phyloP scores from a whole-genome alignment of 352 stramenopile genomes.

The Phytophthora fragariae region DNA sequence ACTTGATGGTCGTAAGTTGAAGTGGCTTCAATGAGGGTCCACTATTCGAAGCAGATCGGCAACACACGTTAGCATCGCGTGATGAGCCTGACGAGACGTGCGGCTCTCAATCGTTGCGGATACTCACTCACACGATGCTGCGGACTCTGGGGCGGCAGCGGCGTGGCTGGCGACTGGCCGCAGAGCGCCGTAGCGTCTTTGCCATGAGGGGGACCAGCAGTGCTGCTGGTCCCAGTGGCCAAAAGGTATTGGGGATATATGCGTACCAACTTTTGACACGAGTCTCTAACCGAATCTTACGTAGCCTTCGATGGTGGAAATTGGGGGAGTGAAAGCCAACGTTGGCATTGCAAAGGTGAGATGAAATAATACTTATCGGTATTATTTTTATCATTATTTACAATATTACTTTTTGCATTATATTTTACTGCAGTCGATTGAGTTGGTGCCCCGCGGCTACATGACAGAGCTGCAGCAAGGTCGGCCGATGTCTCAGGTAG shows the following conservation, averaged over 20 bases:
- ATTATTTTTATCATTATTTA: not conserved
- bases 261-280: not conserved
- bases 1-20: slow-evolving; percentile 1
- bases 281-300: not conserved
- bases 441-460: slow-evolving; percentile 71
- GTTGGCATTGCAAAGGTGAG: slow-evolving; percentile 42
- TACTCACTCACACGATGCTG: slow-evolving; percentile 13
- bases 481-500: slow-evolving; percentile 55
- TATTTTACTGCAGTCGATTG: slow-evolving; percentile 36
- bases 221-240: not conserved
- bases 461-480: slow-evolving; percentile 43
- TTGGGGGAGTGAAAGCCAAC: slow-evolving; percentile 61
- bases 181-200: slow-evolving; percentile 18
- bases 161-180: slow-evolving; percentile 9
- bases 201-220: slow-evolving; percentile 9
- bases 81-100: slow-evolving; percentile 7
- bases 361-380: not conserved
- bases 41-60: slow-evolving; percentile 9
- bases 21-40: not conserved
- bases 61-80: slow-evolving; percentile 2
- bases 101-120: not conserved
- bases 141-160: slow-evolving; percentile 12
- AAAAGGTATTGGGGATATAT: slow-evolving; percentile 3
- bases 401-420: not conserved
- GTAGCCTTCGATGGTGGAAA: slow-evolving; percentile 54